A percentile compares a stretch with the other conserved stretches of the same genome.
phyloP scores from a whole-genome alignment of 257 asterid species.

The Solanum etuberosum region DNA sequence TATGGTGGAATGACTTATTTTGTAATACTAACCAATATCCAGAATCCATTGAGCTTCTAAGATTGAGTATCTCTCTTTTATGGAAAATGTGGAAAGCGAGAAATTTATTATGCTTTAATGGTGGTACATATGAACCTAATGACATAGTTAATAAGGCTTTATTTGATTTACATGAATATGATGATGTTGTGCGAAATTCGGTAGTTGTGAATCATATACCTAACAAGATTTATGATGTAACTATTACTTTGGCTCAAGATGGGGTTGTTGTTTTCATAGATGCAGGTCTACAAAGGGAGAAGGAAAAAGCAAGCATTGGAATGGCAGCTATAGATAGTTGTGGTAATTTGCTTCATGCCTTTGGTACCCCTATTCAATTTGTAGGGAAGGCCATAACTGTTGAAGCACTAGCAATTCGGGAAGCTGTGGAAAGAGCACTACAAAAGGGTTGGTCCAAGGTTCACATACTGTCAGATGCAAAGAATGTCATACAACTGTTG shows the following conservation, averaged over 20 bases:
- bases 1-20: no score
- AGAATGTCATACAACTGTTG: no score
- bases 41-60: background rate
- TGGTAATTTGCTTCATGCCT: background rate
- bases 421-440: background rate
- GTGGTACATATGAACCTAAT: background rate
- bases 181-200: background rate
- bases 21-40: background rate
- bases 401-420: background rate
- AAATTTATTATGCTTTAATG: no score
- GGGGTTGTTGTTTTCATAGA: no score
- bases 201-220: background rate
- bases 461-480: no score
- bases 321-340: no score
- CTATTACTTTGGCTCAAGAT: background rate
- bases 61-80: background rate
- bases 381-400: background rate
- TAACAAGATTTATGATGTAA: background rate
- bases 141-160: background rate
- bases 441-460: background rate
- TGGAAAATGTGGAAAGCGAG: background rate
- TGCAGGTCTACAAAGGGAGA: no score
- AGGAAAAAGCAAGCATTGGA: no score
- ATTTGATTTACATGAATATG: background rate
- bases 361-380: background rate